Evolutionary conservation across 331 rosid genomes (phyloP), one percentile per base, ranked within the genome.

Genomic region (Phaseolus coccineus): DNA sequence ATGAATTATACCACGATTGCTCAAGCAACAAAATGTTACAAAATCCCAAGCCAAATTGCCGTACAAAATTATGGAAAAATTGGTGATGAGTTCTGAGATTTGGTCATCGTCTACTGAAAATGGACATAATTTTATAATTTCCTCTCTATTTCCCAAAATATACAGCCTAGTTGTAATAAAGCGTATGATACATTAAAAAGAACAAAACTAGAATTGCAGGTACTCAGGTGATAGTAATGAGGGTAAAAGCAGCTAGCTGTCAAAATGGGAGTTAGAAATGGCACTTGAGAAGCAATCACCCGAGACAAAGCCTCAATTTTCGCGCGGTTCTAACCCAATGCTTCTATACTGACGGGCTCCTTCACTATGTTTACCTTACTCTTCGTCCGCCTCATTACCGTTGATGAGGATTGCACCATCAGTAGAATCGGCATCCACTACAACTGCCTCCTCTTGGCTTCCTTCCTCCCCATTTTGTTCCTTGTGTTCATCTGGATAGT

Each of bases 391-490:
- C 82, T 96, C 98, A 44, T 68, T 90, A 39, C 96, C 93, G 53
- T 93, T 93, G 81, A 96, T 77, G 65, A 93, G 94, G 74, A 93
- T 93, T 13, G 94, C 89, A 46, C 96, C 94, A 61, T 96, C 98
- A 4, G 93, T 86, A 78, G 99, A 96, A 79, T 96, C 98, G 19
- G 96, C 97, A 92, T 94, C 98, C 75, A 91, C 96, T 52, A 91
- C 96, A 27, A 92, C 90, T 67, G 84, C 91, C 86, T 95, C 99
- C 88, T 95, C 99, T 79, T 91, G 99, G 90, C 97, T 93, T 71
- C 87, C 97, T 82, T 87, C 94, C 81, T 90, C 91, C 78, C 82
- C 97, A 76, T 86, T 84, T 39, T 89, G 88, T 77, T 86, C 89
- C 83, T 79, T 89, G 16, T 87, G 88, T 73, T 86, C 89, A 81